phyloP scores from a whole-genome alignment of 1,284 basidiomycete species.

The Pyrrhoderma noxium region DNA sequence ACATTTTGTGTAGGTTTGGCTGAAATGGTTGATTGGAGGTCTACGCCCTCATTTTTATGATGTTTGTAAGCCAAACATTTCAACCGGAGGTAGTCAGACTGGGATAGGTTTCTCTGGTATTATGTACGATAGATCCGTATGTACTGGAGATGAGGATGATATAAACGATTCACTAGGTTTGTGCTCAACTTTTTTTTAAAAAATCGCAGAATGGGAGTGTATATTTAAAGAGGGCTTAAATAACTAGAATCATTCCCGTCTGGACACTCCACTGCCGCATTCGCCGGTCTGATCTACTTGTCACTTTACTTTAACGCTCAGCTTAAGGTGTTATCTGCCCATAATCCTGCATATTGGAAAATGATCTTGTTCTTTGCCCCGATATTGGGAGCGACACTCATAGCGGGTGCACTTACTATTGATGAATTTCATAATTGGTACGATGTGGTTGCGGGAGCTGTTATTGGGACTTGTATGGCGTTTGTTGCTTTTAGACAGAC shows the following conservation, averaged over 20 bases:
- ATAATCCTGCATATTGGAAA: constrained; percentile 52
- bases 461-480: constrained; percentile 42
- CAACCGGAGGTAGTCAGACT: constrained; percentile 26
- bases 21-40: constrained; percentile 50
- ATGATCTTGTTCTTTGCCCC: constrained; percentile 51
- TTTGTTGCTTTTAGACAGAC: constrained; percentile 49
- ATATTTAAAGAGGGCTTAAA: too few species aligned
- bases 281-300: constrained; percentile 45
- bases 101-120: constrained; percentile 40
- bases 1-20: constrained; percentile 39
- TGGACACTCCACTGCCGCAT: constrained; percentile 42
- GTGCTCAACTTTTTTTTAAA: background rate
- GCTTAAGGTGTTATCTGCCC: constrained; percentile 49
- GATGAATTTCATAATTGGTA: constrained; percentile 53
- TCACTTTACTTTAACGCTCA: constrained; percentile 52
- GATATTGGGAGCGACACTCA: constrained; percentile 48
- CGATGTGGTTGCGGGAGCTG: constrained; percentile 44
- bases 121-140: constrained; percentile 44
- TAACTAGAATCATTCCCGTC: constrained; percentile 38
- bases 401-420: constrained; percentile 48
- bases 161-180: constrained; percentile 42
- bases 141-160: constrained; percentile 43
- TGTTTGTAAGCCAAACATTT: constrained; percentile 42
- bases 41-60: constrained; percentile 44
- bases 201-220: too few species aligned